These are phyloP conservation scores for Magnusiomyces ingens DNA, from an alignment of 1,139 yeast species.

Conservation along the genomic window DNA sequence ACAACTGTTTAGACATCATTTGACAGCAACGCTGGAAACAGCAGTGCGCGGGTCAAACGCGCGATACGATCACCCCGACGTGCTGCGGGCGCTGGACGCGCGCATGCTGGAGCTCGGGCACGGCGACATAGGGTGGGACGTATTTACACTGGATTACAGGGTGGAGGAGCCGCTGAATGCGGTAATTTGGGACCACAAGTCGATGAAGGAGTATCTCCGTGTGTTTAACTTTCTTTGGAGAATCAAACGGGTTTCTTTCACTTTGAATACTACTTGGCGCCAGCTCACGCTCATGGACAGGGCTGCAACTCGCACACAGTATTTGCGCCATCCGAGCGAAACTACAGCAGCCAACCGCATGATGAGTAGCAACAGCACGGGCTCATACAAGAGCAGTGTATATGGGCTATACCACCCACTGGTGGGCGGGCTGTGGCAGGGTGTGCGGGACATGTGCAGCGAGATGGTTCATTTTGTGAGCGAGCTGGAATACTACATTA, in stretches of 20 bases:
- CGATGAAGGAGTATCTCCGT: slow-evolving; percentile 60
- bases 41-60: slow-evolving; percentile 63
- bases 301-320: slow-evolving; percentile 6
- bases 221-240: slow-evolving; percentile 85
- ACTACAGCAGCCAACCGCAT: not conserved
- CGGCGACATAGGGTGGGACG: slow-evolving; percentile 76
- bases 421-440: slow-evolving; percentile 24
- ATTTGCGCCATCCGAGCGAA: not conserved
- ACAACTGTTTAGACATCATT: slow-evolving; percentile 55
- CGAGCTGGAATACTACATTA: slow-evolving; percentile 36
- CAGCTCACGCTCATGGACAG: slow-evolving; percentile 26
- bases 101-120: slow-evolving; percentile 62
- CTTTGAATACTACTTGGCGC: slow-evolving; percentile 47
- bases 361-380: not conserved
- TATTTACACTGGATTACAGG: slow-evolving; percentile 78
- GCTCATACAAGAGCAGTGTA: not conserved
- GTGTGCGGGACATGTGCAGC: slow-evolving; percentile 27
- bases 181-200: slow-evolving; percentile 31
- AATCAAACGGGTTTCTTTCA: slow-evolving; percentile 53
- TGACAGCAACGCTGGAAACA: slow-evolving; percentile 58
- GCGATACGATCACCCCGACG: slow-evolving; percentile 37
- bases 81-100: slow-evolving; percentile 67
- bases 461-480: slow-evolving; percentile 35
- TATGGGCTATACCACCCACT: not conserved
- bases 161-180: slow-evolving; percentile 47